A percentile compares a stretch with the other conserved stretches of the same genome.
phyloP scores from a whole-genome alignment of 768 basidiomycete genomes.

The Mycena polygramma region DNA sequence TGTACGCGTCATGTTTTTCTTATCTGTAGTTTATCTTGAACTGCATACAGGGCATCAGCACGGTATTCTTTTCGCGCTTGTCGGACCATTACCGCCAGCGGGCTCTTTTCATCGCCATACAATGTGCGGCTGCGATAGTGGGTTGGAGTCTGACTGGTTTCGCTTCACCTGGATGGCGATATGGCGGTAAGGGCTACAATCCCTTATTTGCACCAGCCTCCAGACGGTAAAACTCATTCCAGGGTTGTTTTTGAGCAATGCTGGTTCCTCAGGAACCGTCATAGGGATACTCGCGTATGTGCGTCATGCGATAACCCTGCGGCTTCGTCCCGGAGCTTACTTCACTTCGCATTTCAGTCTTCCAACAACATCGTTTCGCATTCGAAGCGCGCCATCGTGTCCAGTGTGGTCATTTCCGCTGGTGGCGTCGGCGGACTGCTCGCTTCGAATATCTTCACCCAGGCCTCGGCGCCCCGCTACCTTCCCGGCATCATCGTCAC shows the following conservation, averaged over 20 bases:
- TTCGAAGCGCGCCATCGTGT: slow-evolving; percentile 62
- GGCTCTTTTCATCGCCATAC: slow-evolving; percentile 57
- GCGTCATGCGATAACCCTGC: slow-evolving; percentile 34
- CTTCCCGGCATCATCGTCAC: slow-evolving; percentile 62
- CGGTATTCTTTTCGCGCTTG: slow-evolving; percentile 59
- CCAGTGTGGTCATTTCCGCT: slow-evolving; percentile 61
- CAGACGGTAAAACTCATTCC: background rate
- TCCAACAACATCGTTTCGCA: slow-evolving; percentile 66
- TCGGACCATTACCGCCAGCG: slow-evolving; percentile 61
- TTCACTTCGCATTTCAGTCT: slow-evolving; percentile 46
- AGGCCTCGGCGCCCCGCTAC: slow-evolving; percentile 60
- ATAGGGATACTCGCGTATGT: slow-evolving; percentile 66
- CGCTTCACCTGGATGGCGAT: slow-evolving; percentile 51
- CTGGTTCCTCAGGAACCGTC: slow-evolving; percentile 60
- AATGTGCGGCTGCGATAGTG: slow-evolving; percentile 55
- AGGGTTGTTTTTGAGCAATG: slow-evolving; percentile 62
- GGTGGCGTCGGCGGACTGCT: slow-evolving; percentile 63
- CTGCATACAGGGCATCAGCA: slow-evolving; percentile 49
- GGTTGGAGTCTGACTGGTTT: slow-evolving; percentile 60
- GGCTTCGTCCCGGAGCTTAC: slow-evolving; percentile 12
- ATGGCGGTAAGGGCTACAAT: slow-evolving; percentile 50
- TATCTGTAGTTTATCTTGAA: background rate
- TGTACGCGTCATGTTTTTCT: slow-evolving; percentile 47
- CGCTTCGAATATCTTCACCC: slow-evolving; percentile 61
- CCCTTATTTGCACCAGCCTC: slow-evolving; percentile 21